Percentiles rank a stretch among this genome's conserved stretches.
Evolutionary conservation across 139 green algal genomes (phyloP).

Genomic region (Eudorina sp.): DNA sequence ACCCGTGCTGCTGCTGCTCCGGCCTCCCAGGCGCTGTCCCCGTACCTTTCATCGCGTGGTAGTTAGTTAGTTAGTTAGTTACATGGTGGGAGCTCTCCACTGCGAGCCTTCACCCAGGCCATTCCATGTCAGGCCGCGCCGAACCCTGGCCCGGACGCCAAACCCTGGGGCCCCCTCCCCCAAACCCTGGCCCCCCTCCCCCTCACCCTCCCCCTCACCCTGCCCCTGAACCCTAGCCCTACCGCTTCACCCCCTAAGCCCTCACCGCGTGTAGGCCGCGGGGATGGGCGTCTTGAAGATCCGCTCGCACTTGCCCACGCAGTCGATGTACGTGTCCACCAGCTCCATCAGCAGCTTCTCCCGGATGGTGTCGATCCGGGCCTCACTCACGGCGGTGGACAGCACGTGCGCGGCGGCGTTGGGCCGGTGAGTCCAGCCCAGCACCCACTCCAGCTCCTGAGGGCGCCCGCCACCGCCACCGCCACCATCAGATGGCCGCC

Average conservation of each 20-base stretch:
- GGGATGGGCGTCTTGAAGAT: slow-evolving; percentile 78
- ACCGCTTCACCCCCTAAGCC: too few species aligned
- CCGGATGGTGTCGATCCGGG: slow-evolving; percentile 29
- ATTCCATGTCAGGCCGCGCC: too few species aligned
- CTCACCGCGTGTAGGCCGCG: slow-evolving; percentile 70
- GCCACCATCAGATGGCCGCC: slow-evolving; percentile 9
- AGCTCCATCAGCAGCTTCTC: slow-evolving; percentile 50
- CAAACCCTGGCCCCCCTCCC: neutral
- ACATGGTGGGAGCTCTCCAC: too few species aligned
- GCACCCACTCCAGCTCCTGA: slow-evolving; percentile 49
- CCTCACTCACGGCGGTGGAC: neutral
- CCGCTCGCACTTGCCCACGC: slow-evolving; percentile 63
- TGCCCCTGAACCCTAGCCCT: neutral
- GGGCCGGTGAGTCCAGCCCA: slow-evolving; percentile 43
- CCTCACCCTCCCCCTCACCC: neutral
- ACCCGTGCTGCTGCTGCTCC: too few species aligned
- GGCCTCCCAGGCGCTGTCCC: too few species aligned
- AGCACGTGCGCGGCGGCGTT: slow-evolving; percentile 35
- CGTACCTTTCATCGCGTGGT: too few species aligned
- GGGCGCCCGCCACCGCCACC: neutral
- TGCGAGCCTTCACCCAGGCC: too few species aligned
- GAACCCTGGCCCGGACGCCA: too few species aligned
- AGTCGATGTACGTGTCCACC: slow-evolving; percentile 43
- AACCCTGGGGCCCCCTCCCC: too few species aligned
- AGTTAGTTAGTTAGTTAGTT: too few species aligned